Evolutionary conservation across 805 yeast species (phyloP), one percentile per base, ranked within the genome.

Genomic region (Teunomyces stri): DNA sequence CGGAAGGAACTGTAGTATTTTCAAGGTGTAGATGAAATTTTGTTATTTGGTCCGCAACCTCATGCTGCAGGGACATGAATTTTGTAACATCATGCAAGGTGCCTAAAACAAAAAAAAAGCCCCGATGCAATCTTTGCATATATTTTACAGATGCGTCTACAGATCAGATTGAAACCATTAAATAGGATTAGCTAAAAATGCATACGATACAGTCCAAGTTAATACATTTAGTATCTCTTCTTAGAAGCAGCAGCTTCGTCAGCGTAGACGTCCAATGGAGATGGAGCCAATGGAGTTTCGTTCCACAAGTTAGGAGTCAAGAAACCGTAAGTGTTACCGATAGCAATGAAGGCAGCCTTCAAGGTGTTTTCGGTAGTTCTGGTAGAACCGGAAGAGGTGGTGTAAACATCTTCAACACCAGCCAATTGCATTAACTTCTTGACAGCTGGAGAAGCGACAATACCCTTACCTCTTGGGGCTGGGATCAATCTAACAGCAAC

Each of bases 391-490:
- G 94, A 84, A 67, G 99, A 92, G 68, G 96, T 84, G 66, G 99
- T 94, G 90, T 91, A 94, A 70, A 94, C 96, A 80, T 94, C 99
- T 82, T 92, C 96, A 76, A 94, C 85, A 89, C 99, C 99, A 72
- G 97, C 99, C 75, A 94, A 88, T 82, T 92, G 96, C 81, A 94
- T 82, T 79, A 94, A 85, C 81, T 90, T 90, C 88, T 91, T 92
- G 76, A 94, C 98, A 64, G 96, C 97, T 76, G 99, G 98, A 66
- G 99, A 94, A 72, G 99, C 99, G 67, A 94, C 97, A 73, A 94
- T 89, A 87, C 97, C 98, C 76, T 96, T 90, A 92, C 99, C 99
- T 85, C 99, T 94, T 85, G 99, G 98, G 64, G 99, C 99, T 79
- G 99, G 99, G 74, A 94, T 91, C 74, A 94, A 85, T 85, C 99